Evolutionary conservation across 371 early-diverging fungal species (phyloP).

Genomic region (Circinella umbellata): DNA sequence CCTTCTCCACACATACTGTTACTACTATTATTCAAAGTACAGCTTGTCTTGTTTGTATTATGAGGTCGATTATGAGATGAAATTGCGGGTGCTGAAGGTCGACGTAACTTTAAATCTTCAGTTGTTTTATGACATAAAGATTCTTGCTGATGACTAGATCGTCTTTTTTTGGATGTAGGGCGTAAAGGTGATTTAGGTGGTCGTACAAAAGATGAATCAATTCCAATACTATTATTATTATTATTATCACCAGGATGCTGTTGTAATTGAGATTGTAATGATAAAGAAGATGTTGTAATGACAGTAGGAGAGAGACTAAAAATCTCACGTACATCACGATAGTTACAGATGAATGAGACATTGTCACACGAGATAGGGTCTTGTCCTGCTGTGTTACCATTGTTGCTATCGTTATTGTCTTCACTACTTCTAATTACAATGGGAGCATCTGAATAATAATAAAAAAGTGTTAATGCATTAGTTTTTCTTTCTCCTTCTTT

Average conservation of each 20-base stretch:
- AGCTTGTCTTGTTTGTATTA: not conserved
- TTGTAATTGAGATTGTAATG: not conserved
- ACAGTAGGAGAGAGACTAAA: conserved; percentile 12
- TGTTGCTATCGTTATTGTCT: not conserved
- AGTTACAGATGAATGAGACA: conserved; percentile 4
- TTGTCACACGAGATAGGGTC: conserved; percentile 4
- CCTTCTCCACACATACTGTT: not conserved
- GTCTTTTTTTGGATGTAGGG: conserved; percentile 15
- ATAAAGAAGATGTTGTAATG: no score
- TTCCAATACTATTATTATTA: not conserved
- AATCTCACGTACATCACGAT: conserved; percentile 44
- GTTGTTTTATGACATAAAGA: conserved; percentile 18
- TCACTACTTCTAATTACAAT: not conserved
- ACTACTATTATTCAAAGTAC: not conserved
- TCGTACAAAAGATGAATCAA: conserved; percentile 26
- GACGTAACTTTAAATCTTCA: conserved; percentile 17
- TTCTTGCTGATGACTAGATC: conserved; percentile 11
- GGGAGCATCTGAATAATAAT: not conserved
- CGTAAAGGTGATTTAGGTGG: conserved; percentile 52
- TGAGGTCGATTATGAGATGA: conserved; percentile 12
- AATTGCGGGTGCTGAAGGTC: conserved; percentile 23
- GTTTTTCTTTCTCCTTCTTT: not conserved
- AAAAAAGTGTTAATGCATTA: not conserved
- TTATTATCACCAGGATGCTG: conserved; percentile 6
- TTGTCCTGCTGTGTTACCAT: not conserved